Conservation (phyloP, 1,284 basidiomycete species). For the Cutaneotrichosporon sp. region DNA sequence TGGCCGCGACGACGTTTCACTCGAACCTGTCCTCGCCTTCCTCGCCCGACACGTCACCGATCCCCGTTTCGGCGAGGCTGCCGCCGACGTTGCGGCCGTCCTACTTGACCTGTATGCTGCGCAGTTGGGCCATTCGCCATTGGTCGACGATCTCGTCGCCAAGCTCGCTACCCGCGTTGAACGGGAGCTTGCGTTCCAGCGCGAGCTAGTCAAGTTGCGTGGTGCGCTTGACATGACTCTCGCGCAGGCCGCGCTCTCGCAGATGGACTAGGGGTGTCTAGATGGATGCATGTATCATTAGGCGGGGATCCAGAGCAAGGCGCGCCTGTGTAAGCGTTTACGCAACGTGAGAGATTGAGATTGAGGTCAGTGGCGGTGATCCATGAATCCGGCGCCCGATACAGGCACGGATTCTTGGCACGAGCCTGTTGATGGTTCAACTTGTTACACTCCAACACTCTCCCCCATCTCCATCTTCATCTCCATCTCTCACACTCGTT, state of each 20-base stretch:
- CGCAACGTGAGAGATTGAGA: too few species aligned
- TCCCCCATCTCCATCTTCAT: too few species aligned
- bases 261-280: constrained; percentile 14
- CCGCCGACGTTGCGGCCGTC: constrained; percentile 75
- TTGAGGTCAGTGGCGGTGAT: too few species aligned
- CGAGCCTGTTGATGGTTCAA: too few species aligned
- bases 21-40: constrained; percentile 85
- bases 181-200: constrained; percentile 86
- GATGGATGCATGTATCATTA: neutral
- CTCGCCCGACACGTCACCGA: constrained; percentile 83
- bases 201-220: constrained; percentile 75
- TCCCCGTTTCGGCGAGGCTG: constrained; percentile 85
- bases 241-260: constrained; percentile 53
- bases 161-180: constrained; percentile 78
- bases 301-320: too few species aligned
- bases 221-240: constrained; percentile 94
- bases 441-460: too few species aligned
- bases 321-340: too few species aligned
- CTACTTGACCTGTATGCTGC: constrained; percentile 90
- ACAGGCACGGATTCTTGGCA: too few species aligned
- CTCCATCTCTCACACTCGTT: neutral
- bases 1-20: constrained; percentile 87
- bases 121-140: constrained; percentile 86
- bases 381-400: too few species aligned
- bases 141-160: constrained; percentile 84